Evolutionary conservation across 805 yeast species (phyloP).

Genomic region (Vanderwaltozyma tropicalis): DNA sequence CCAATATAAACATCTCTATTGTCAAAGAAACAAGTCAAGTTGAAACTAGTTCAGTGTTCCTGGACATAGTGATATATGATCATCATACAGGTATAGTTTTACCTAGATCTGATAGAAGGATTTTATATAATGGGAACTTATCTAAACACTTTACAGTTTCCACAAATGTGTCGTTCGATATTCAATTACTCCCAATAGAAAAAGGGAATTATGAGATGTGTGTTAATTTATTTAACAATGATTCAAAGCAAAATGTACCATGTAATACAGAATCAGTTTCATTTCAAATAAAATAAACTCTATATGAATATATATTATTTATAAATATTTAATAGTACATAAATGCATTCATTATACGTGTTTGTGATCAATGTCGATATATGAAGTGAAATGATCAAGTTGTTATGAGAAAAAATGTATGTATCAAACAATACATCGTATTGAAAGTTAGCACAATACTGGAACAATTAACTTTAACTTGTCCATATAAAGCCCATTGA

Average conservation of each 20-base stretch:
- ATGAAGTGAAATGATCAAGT: too few species aligned
- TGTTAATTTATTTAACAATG: conserved; percentile 8
- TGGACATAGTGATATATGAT: conserved; percentile 16
- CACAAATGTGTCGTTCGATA: conserved; percentile 33
- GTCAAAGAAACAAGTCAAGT: background rate
- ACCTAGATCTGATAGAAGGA: conserved; percentile 37
- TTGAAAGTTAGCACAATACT: too few species aligned
- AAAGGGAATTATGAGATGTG: conserved; percentile 82
- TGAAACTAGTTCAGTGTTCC: background rate
- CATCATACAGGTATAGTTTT: conserved; percentile 15
- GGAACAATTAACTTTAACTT: too few species aligned
- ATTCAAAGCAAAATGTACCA: conserved; percentile 6
- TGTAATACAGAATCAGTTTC: conserved; percentile 8
- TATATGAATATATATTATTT: too few species aligned
- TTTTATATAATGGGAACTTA: conserved; percentile 63
- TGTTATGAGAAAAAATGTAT: too few species aligned
- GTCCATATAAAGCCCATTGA: too few species aligned
- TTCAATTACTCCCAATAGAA: conserved; percentile 53
- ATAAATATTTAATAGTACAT: too few species aligned
- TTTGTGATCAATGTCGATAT: too few species aligned
- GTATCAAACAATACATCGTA: too few species aligned
- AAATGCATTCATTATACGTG: too few species aligned
- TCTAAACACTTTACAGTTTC: conserved; percentile 36
- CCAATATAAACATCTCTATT: conserved; percentile 6
- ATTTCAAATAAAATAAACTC: conserved; percentile 7